phyloP scores from a whole-genome alignment of 345 rosid genomes.

The Linum trigynum region DNA sequence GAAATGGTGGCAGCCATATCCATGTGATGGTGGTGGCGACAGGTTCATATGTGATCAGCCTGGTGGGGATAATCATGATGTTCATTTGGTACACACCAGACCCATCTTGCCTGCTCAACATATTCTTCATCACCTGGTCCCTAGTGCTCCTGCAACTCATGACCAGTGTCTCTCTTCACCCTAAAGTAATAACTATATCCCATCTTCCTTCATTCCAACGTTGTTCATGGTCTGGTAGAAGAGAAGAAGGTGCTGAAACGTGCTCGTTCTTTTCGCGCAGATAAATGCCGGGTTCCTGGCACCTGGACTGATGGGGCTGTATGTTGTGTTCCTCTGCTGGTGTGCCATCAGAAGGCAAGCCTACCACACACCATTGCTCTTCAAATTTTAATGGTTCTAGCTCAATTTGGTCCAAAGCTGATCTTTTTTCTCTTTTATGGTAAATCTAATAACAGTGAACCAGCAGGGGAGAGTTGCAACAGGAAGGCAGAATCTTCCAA shows the following conservation, averaged over 20 bases:
- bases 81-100: slow-evolving; percentile 93
- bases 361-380: slow-evolving; percentile 4
- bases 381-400: background rate
- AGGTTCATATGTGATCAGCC: slow-evolving; percentile 55
- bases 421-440: background rate
- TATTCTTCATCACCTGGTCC: slow-evolving; percentile 90
- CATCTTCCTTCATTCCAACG: background rate
- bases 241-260: background rate
- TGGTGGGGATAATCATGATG: slow-evolving; percentile 76
- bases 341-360: slow-evolving; percentile 82
- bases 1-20: slow-evolving; percentile 40
- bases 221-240: background rate
- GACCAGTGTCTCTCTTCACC: slow-evolving; percentile 86
- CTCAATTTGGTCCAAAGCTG: background rate
- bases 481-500: slow-evolving; percentile 71
- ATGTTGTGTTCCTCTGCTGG: slow-evolving; percentile 87
- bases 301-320: slow-evolving; percentile 96
- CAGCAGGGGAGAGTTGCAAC: slow-evolving; percentile 81
- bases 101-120: slow-evolving; percentile 77
- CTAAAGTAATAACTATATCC: slow-evolving; percentile 39
- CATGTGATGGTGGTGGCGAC: slow-evolving; percentile 69
- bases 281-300: slow-evolving; percentile 69
- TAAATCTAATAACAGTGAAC: slow-evolving; percentile 55
- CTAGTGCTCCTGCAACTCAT: slow-evolving; percentile 84
- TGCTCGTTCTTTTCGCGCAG: slow-evolving; percentile 30